These are phyloP conservation scores for Pyronema domesticum DNA, from an alignment of 495 filamentous ascomycete genomes.

Conservation along the genomic window DNA sequence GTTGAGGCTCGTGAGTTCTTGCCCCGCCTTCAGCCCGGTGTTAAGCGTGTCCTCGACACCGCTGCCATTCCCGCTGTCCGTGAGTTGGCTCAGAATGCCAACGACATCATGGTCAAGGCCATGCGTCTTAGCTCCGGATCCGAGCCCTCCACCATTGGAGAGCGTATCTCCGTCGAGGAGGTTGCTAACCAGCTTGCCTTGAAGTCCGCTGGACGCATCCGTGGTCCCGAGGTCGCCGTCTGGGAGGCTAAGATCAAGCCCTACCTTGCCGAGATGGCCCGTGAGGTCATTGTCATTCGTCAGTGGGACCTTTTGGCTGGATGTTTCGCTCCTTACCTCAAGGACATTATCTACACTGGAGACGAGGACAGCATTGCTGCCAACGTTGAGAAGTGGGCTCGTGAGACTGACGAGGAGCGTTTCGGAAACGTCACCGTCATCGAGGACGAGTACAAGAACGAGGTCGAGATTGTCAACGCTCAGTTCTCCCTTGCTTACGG, in stretches of 20 bases:
- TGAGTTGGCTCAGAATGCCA: conserved; percentile 65
- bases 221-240: conserved; percentile 7
- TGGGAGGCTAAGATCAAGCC: conserved; percentile 39
- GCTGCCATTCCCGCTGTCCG: conserved; percentile 90
- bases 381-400: conserved; percentile 17
- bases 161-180: conserved; percentile 52
- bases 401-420: conserved; percentile 17
- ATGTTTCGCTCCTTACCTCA: conserved; percentile 55
- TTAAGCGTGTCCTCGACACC: conserved; percentile 69
- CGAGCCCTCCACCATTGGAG: conserved; percentile 41
- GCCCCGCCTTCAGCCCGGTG: conserved; percentile 85
- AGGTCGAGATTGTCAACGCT: conserved; percentile 90
- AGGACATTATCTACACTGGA: conserved; percentile 59
- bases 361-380: conserved; percentile 25
- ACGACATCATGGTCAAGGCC: conserved; percentile 80
- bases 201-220: conserved; percentile 25
- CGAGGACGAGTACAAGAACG: conserved; percentile 28
- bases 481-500: conserved; percentile 96
- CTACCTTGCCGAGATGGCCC: conserved; percentile 72
- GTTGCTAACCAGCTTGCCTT: conserved; percentile 56
- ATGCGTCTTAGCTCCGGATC: conserved; percentile 51
- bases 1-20: conserved; percentile 91
- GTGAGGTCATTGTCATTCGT: conserved; percentile 75
- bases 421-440: conserved; percentile 15
- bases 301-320: conserved; percentile 50